Conservation (phyloP, 768 basidiomycete species). For the Auriscalpium orientale region DNA sequence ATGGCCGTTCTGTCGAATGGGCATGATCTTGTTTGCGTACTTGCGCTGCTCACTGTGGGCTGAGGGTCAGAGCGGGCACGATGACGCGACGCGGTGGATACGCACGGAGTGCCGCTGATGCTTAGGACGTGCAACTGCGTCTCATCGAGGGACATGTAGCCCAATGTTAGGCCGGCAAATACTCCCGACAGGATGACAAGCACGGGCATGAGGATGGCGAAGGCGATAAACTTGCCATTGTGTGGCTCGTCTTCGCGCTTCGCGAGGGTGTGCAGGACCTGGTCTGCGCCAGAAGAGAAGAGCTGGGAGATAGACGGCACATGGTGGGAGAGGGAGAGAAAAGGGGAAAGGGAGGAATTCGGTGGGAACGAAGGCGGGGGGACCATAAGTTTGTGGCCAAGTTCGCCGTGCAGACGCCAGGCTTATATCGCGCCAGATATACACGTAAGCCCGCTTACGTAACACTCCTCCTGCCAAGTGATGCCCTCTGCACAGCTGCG, state of each 20-base stretch:
- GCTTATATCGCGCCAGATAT: no score
- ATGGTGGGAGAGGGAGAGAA: conserved; percentile 16
- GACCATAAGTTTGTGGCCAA: conserved; percentile 13
- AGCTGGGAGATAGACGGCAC: conserved; percentile 7
- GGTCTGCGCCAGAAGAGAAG: background rate
- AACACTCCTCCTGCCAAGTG: no score
- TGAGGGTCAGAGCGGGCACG: background rate
- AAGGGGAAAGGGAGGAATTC: conserved; percentile 5
- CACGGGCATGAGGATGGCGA: conserved; percentile 65
- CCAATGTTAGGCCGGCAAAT: conserved; percentile 88
- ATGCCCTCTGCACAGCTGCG: no score
- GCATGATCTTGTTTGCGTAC: conserved; percentile 80
- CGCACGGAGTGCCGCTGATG: conserved; percentile 78
- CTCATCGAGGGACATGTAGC: conserved; percentile 90
- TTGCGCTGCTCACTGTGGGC: conserved; percentile 60
- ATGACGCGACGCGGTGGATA: conserved; percentile 8
- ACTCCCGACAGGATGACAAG: conserved; percentile 78
- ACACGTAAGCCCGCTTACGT: no score
- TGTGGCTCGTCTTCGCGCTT: conserved; percentile 23
- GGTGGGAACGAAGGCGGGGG: conserved; percentile 5
- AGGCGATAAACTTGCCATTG: conserved; percentile 30
- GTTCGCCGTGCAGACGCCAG: background rate
- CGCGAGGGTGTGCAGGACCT: conserved; percentile 19
- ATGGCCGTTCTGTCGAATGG: conserved; percentile 79
- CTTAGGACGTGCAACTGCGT: conserved; percentile 85